phyloP scores from a whole-genome alignment of 2,329 filamentous ascomycete genomes.

The Penicillium sp. region DNA sequence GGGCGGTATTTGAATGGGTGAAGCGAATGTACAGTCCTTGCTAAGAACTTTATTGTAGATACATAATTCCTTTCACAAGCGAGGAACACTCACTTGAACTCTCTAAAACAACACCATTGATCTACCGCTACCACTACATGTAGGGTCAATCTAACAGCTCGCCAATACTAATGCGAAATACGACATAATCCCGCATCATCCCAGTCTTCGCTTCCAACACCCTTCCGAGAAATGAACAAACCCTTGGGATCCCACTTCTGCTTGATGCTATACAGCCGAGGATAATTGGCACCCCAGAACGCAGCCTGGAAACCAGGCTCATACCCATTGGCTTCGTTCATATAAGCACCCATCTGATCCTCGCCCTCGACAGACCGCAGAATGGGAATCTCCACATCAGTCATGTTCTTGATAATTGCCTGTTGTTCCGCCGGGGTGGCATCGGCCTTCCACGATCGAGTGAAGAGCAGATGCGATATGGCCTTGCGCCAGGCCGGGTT shows the following conservation, averaged over 20 bases:
- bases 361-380: constrained; percentile 23
- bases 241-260: constrained; percentile 33
- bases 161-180: not conserved
- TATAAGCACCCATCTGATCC: constrained; percentile 34
- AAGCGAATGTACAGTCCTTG: no score
- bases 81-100: no score
- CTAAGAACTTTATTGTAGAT: not conserved
- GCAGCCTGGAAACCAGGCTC: constrained; percentile 42
- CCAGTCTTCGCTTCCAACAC: constrained; percentile 31
- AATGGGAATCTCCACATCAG: constrained; percentile 30
- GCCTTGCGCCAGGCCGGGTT: constrained; percentile 48
- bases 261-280: constrained; percentile 32
- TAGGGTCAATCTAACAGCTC: not conserved
- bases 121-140: not conserved
- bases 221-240: constrained; percentile 29
- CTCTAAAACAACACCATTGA: not conserved
- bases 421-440: constrained; percentile 31
- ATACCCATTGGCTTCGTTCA: constrained; percentile 44
- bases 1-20: no score
- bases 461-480: constrained; percentile 40
- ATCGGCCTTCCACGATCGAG: constrained; percentile 26
- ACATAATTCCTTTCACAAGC: not conserved
- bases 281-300: constrained; percentile 44
- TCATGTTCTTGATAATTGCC: constrained; percentile 39
- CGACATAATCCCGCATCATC: constrained; percentile 27